Evolutionary conservation across 2,329 filamentous ascomycete genomes (phyloP), one percentile per base, ranked within the genome.

Genomic region (Apiospora marii): DNA sequence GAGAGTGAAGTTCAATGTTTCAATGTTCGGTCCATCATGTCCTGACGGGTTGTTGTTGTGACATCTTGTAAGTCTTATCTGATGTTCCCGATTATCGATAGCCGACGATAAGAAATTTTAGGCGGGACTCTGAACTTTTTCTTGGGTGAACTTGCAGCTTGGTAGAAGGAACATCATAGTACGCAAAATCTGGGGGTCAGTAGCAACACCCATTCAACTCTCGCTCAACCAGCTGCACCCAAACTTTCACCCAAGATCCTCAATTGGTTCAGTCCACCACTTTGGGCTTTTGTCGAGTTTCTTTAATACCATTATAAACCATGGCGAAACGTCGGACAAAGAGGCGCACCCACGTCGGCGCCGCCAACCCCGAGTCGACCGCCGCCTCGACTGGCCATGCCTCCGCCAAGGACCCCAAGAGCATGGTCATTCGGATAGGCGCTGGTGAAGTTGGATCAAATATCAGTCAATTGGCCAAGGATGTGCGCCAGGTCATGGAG

Each of bases 381-480:
- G 78, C 86, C 78, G 77, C 84, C 75, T 75, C 86, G 79, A 85
- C 87, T 61, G 88, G 90, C 72, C 90, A 91, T 82, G 88, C 90
- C 73, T 89, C 91, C 34, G 87, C 89, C 70, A 90, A 91, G 75
- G 88, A 91, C 70, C 96, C 96, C 46, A 98, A 98, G 88, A 97
- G 93, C 82, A 98, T 99, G 96, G 96, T 99, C 73, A 98, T 99
- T 83, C 94, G 96, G 77, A 95, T 98, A 79, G 96, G 96, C 78
- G 96, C 95, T 78, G 93, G 95, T 79, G 94, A 98, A 81, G 94
- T 99, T 70, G 96, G 96, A 72, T 91, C 94, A 73, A 97, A 93
- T 82, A 90, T 99, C 78, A 96, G 92, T 81, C 95, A 98, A 84
- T 87, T 99, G 77, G 95, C 96, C 30, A 92, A 93, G 77, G 96